Conservation (phyloP, 805 yeast genomes). For the Schwanniomyces sp. region DNA sequence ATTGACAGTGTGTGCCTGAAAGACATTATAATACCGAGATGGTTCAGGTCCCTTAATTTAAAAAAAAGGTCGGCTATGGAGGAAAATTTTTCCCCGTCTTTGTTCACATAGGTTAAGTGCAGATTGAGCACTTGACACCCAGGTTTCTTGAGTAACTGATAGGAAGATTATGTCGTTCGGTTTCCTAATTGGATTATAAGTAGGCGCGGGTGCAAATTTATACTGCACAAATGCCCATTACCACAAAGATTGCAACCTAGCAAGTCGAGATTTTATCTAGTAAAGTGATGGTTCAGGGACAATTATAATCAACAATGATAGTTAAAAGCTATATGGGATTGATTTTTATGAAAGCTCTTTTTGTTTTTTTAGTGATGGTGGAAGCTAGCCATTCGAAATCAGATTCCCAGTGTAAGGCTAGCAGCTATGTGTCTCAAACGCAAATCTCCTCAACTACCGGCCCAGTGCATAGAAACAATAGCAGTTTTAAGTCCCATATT, state of each 20-base stretch:
- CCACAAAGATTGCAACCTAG: not conserved
- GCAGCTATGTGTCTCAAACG: not conserved
- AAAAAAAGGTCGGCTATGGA: conserved; percentile 11
- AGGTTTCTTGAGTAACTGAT: not conserved
- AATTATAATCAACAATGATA: not conserved
- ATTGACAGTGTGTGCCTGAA: not conserved
- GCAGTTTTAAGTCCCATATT: too few species aligned
- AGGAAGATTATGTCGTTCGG: not conserved
- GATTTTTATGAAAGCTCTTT: not conserved
- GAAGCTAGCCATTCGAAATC: not conserved
- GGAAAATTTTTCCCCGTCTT: not conserved
- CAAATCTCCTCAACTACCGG: not conserved
- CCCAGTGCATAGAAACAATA: too few species aligned
- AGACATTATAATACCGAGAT: not conserved
- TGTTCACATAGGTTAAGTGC: not conserved
- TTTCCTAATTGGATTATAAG: not conserved
- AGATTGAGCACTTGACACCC: not conserved
- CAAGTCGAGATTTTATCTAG: not conserved
- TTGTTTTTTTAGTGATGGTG: not conserved
- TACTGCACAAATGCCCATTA: not conserved
- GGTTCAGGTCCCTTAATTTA: too few species aligned
- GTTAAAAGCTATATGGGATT: not conserved
- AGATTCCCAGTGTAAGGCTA: not conserved
- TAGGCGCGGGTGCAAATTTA: not conserved
- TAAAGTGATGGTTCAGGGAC: not conserved